A percentile compares a stretch with the other conserved stretches of the same genome.
Evolutionary conservation across 73 alveolate species (phyloP).

Genomic region (Paramecium biaurelia): DNA sequence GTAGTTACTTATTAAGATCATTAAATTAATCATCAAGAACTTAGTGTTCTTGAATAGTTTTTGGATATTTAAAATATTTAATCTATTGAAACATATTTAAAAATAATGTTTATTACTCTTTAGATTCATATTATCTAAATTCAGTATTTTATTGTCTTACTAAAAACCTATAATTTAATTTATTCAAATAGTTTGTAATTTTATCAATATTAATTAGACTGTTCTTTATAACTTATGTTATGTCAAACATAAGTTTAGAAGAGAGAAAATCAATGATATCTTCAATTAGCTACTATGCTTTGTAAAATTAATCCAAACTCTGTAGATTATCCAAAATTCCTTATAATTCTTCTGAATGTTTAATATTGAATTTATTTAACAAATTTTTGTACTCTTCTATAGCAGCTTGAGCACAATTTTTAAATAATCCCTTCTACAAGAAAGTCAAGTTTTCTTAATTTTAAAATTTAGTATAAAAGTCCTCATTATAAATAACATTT

Average conservation of each 20-base stretch:
- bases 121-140: neutral
- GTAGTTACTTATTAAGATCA: neutral
- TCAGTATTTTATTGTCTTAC: neutral
- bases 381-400: neutral
- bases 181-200: neutral
- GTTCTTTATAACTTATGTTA: neutral
- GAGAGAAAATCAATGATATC: conserved; percentile 7
- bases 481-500: neutral
- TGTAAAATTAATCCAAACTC: neutral
- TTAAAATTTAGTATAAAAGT: neutral
- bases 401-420: neutral
- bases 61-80: neutral
- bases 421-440: neutral
- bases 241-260: conserved; percentile 6
- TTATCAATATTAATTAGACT: conserved; percentile 44
- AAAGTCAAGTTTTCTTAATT: neutral
- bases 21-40: neutral
- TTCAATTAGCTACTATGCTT: neutral
- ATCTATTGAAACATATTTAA: neutral
- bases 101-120: neutral
- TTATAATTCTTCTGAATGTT: neutral
- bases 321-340: neutral
- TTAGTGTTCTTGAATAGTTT: neutral
- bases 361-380: neutral
- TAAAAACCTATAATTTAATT: neutral